Base-by-base conservation (phyloP, 116 monocot genomes). In the Trichopus zeylanicus region DNA sequence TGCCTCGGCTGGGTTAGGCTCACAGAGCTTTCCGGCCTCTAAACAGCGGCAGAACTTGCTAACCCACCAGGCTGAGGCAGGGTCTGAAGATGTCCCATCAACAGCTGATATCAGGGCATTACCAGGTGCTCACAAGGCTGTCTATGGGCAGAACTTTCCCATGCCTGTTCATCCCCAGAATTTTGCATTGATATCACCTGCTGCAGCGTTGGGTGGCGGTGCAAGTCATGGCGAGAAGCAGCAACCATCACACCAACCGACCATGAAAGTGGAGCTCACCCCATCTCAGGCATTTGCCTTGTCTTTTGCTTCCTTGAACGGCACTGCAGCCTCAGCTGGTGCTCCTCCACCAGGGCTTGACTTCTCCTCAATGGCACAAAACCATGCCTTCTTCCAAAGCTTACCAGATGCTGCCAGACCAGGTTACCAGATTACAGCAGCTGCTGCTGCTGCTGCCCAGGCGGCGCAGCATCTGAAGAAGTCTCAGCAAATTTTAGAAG, bases 281-380 rank as follows among this genome's bases (percentile, higher is more conserved):
- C 71, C 78, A 26, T 72, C 95, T 57, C 91, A 83, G 55, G 73
- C 81, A 23, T 91, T 85, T 55, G 79, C 82, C 3, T 75, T 98
- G 81, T 85, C 91, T 3, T 97, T 87, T 59, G 75, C 78, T 11
- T 55, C 82, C 1, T 71, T 84, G 15, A 57, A 63, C 12, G 74
- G 85, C 2, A 54, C 73, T 31, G 70, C 65, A 29, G 63, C 70
- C 15, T 46, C 68, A 12, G 55, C 62, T 1, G 59, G 61, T 30
- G 63, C 74, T 28, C 57, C 74, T 28, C 57, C 66, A 7, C 53
- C 61, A 4, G 82, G 85, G 12, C 61, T 98, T 3, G 91, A 98
- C 37, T 87, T 98, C 65, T 79, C 91, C 29, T 66, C 84, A 15
- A 55, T 81, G 31, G 59, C 79, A 12, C 91, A 81, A 31, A 95